Evolutionary conservation across 2,329 filamentous ascomycete genomes (phyloP).

Genomic region (Microthyrium microscopicum): DNA sequence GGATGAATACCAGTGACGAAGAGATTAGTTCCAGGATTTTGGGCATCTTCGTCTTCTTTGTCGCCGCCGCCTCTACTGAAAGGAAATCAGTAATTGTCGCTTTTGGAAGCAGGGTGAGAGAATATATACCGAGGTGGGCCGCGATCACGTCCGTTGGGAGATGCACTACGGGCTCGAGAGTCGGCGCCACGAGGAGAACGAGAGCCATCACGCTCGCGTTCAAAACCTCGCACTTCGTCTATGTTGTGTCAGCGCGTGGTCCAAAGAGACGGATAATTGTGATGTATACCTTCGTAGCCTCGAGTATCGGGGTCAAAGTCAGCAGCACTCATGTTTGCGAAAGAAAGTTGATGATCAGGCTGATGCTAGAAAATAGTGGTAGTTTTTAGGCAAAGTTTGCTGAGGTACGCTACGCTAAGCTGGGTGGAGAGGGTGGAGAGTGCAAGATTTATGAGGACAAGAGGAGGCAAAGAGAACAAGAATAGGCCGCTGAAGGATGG

Average conservation of each 20-base stretch:
- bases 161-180: constrained; percentile 46
- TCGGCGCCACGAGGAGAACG: constrained; percentile 46
- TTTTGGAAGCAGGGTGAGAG: constrained; percentile 9
- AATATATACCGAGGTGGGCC: constrained; percentile 28
- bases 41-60: constrained; percentile 44
- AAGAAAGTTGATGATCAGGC: no score
- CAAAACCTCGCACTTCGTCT: constrained; percentile 30
- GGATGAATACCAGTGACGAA: constrained; percentile 98
- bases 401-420: no score
- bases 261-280: background rate
- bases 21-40: constrained; percentile 92
- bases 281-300: constrained; percentile 45
- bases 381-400: no score
- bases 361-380: no score
- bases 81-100: constrained; percentile 15
- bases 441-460: no score
- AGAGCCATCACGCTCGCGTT: constrained; percentile 44
- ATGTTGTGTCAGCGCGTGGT: constrained; percentile 7
- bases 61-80: constrained; percentile 14
- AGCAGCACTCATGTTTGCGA: constrained; percentile 28
- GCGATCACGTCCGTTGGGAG: constrained; percentile 38
- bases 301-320: constrained; percentile 52
- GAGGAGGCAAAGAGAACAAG: no score
- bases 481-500: background rate
- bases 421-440: no score